Evolutionary conservation across 805 yeast genomes (phyloP), one percentile per base, ranked within the genome.

Genomic region (Saccharomycopsis synnaedendra): DNA sequence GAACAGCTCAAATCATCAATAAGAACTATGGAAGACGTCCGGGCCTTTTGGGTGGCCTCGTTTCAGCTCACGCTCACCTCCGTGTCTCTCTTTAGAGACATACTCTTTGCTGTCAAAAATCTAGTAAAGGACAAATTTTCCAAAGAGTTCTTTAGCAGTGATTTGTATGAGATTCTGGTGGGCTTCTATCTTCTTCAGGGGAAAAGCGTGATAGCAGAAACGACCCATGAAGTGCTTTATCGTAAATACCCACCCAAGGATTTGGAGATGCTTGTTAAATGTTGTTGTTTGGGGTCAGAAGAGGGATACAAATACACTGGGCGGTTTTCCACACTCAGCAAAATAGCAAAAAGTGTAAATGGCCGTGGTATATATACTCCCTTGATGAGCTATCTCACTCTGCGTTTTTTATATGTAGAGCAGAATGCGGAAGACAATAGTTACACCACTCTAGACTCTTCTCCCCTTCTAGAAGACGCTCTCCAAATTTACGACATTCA

Each of bases 31-130:
- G 11, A 38, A 19, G 29, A 30, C 6, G 30, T 45, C 4, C 33
- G 48, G 5, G 32, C 40, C n/a, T 45, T 45, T 45, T 45, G 48
- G 48, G 41, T 45, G 28, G 39, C 44, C 31, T 45, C 48, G 9
- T 41, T 45, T 27, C 40, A 45, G 41, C 27, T 45, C 4, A 41
- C 48, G 7, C 19, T 45, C 27, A n/a, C 40, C 32, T 29, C 41
- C 27, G 28, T 45, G 29, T 29, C 34, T n/a, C 41, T 45, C 32
- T 34, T 41, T 19, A 32, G 48, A 33, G 48, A 45, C 32, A 11
- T 45, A 28, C 32, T 40, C 5, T 32, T 27, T 19, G 27, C 41
- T 2, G 30, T 45, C 6, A 35, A 40, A 10, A 39, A 33, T n/a
- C 28, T 42, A 32, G 32, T 41, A 10, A 41, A 45, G 7, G 31